Evolutionary conservation across 1,139 yeast species (phyloP).

Genomic region (Suhomyces coccinellae): DNA sequence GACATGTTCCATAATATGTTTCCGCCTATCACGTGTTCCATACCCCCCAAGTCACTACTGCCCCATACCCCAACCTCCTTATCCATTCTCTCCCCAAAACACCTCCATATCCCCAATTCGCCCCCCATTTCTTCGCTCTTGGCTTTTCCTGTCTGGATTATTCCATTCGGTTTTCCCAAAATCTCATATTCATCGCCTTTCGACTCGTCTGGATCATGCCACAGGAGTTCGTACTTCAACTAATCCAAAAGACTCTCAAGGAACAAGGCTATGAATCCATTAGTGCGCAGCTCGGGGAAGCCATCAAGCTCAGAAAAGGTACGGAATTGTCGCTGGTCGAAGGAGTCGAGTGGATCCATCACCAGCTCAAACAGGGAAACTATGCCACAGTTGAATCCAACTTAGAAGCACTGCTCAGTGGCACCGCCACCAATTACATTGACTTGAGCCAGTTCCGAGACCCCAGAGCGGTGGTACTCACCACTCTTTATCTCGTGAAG

Average conservation of each 20-base stretch:
- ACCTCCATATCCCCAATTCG: no score
- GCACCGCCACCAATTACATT: constrained; percentile 1
- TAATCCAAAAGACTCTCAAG: constrained; percentile 33
- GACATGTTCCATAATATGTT: no score
- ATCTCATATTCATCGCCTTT: no score
- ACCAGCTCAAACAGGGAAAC: constrained; percentile 24
- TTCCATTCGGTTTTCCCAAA: no score
- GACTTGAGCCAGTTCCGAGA: constrained; percentile 9
- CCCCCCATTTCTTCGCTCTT: no score
- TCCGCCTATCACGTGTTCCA: no score
- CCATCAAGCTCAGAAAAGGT: constrained; percentile 12
- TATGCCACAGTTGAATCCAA: constrained; percentile 19
- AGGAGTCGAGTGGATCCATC: constrained; percentile 26
- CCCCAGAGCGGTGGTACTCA: constrained; percentile 18
- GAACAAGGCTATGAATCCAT: constrained; percentile 30
- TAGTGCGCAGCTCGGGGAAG: constrained; percentile 17
- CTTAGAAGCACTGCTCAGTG: constrained; percentile 2
- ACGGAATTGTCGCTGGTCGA: constrained; percentile 7
- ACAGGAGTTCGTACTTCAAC: constrained; percentile 32
- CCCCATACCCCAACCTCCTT: no score
- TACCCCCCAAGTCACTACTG: no score
- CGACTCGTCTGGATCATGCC: constrained; percentile 15
- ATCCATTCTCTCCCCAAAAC: no score
- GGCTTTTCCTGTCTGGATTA: no score
- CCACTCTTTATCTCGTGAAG: constrained; percentile 29